Conservation (phyloP, 2,329 filamentous ascomycete species). For the Phoma sp. region DNA sequence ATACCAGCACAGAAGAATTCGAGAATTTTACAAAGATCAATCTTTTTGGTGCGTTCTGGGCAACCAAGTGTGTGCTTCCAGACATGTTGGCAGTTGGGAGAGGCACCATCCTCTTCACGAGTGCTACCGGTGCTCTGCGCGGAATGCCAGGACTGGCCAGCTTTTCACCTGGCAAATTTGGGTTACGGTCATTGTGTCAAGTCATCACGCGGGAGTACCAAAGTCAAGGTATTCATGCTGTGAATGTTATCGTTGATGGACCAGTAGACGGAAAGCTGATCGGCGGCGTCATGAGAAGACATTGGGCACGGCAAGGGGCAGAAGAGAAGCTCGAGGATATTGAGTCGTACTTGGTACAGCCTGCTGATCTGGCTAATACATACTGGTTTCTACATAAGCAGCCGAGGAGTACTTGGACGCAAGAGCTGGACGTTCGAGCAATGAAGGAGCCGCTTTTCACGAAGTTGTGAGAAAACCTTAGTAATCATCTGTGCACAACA, state of each 20-base stretch:
- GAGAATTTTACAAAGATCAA: slow-evolving; percentile 34
- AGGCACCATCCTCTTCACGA: slow-evolving; percentile 29
- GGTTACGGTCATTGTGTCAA: slow-evolving; percentile 20
- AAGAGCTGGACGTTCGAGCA: slow-evolving; percentile 30
- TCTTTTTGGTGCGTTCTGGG: slow-evolving; percentile 30
- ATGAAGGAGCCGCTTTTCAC: slow-evolving; percentile 24
- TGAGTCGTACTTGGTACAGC: slow-evolving; percentile 16
- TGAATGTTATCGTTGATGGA: not conserved
- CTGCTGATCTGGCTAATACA: slow-evolving; percentile 21
- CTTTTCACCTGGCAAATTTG: slow-evolving; percentile 31
- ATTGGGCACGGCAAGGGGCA: not conserved
- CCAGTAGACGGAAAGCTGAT: slow-evolving; percentile 1
- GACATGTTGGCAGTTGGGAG: slow-evolving; percentile 26
- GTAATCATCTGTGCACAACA: not conserved
- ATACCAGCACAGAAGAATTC: slow-evolving; percentile 27
- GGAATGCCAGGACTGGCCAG: slow-evolving; percentile 25
- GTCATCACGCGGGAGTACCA: slow-evolving; percentile 17
- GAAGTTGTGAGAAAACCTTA: slow-evolving; percentile 8
- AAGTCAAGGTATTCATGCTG: slow-evolving; percentile 6
- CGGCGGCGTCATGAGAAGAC: not conserved
- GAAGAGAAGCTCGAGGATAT: slow-evolving; percentile 5
- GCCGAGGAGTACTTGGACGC: slow-evolving; percentile 32
- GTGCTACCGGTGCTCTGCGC: slow-evolving; percentile 26
- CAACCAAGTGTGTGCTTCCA: slow-evolving; percentile 26
- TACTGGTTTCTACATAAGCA: slow-evolving; percentile 33